Evolutionary conservation across 2,329 filamentous ascomycete genomes (phyloP).

Genomic region (Exophiala sp.): DNA sequence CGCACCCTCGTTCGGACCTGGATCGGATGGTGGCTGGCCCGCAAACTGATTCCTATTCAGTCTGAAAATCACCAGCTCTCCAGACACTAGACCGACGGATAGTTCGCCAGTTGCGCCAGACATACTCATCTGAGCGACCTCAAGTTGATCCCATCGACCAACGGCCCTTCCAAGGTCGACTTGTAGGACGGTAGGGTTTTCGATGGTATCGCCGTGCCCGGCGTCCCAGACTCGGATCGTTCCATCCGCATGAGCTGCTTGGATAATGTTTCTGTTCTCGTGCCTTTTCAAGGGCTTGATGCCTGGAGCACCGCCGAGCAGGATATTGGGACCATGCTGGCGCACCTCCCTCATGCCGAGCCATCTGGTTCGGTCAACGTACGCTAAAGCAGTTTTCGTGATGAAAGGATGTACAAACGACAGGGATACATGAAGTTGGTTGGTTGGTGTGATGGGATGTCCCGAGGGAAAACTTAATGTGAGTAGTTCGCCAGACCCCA

Average conservation of each 20-base stretch:
- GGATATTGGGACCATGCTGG: constrained; percentile 69
- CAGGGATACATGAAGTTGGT: constrained; percentile 83
- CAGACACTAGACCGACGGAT: constrained; percentile 72
- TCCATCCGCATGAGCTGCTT: constrained; percentile 85
- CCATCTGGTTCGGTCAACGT: constrained; percentile 77
- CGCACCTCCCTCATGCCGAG: constrained; percentile 84
- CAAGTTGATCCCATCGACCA: constrained; percentile 71
- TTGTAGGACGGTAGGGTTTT: constrained; percentile 77
- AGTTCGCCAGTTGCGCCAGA: constrained; percentile 79
- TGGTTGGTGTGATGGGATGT: constrained; percentile 84
- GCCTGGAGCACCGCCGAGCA: constrained; percentile 75
- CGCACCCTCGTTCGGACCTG: constrained; percentile 56
- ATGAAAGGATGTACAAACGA: constrained; percentile 90
- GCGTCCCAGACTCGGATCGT: constrained; percentile 91
- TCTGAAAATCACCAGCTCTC: constrained; percentile 82
- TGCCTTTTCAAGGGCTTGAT: constrained; percentile 69
- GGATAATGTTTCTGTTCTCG: constrained; percentile 78
- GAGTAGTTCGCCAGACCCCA: constrained; percentile 83
- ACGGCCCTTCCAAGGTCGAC: constrained; percentile 81
- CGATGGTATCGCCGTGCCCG: constrained; percentile 87
- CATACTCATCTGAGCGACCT: constrained; percentile 76
- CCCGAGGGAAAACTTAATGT: constrained; percentile 91
- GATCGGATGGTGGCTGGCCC: constrained; percentile 51
- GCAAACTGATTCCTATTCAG: constrained; percentile 79
- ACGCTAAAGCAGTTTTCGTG: constrained; percentile 66